Percentiles rank a stretch among this genome's conserved stretches.
Evolutionary conservation across 1,139 yeast species (phyloP).

Genomic region (Eremothecium coryli): DNA sequence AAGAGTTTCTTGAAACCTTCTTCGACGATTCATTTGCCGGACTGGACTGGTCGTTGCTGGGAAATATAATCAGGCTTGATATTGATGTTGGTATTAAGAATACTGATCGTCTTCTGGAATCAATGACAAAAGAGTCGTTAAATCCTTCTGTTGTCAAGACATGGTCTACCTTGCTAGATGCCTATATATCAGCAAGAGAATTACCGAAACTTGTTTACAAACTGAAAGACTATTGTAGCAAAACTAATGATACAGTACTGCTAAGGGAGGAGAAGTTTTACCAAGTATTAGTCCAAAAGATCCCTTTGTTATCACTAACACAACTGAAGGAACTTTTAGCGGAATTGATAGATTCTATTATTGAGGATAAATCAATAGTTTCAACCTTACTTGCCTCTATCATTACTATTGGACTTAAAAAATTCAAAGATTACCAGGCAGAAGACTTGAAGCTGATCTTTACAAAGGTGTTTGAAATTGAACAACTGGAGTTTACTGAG

Average conservation of each 20-base stretch:
- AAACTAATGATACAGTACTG: slow-evolving; percentile 14
- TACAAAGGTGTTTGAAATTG: slow-evolving; percentile 18
- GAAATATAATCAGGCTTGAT: slow-evolving; percentile 40
- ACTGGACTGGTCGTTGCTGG: slow-evolving; percentile 39
- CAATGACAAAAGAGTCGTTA: slow-evolving; percentile 18
- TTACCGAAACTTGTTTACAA: slow-evolving; percentile 40
- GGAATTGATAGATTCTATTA: slow-evolving; percentile 12
- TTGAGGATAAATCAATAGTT: slow-evolving; percentile 6
- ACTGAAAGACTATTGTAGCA: slow-evolving; percentile 37
- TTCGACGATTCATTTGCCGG: slow-evolving; percentile 22
- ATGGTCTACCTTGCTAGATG: slow-evolving; percentile 37
- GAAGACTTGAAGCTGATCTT: slow-evolving; percentile 24
- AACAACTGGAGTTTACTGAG: slow-evolving; percentile 14
- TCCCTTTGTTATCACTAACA: slow-evolving; percentile 38
- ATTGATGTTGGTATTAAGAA: slow-evolving; percentile 40
- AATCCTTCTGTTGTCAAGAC: slow-evolving; percentile 21
- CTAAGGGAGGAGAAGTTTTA: slow-evolving; percentile 31
- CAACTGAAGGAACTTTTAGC: slow-evolving; percentile 33
- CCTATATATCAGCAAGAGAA: slow-evolving; percentile 53
- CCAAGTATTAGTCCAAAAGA: slow-evolving; percentile 33
- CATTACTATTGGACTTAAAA: slow-evolving; percentile 17
- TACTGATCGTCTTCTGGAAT: slow-evolving; percentile 29
- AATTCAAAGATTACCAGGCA: slow-evolving; percentile 15
- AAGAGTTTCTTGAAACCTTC: slow-evolving; percentile 35
- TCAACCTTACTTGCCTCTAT: slow-evolving; percentile 12